Evolutionary conservation across 768 basidiomycete species (phyloP), one percentile per base, ranked within the genome.

Genomic region (Termitomyces sp.): DNA sequence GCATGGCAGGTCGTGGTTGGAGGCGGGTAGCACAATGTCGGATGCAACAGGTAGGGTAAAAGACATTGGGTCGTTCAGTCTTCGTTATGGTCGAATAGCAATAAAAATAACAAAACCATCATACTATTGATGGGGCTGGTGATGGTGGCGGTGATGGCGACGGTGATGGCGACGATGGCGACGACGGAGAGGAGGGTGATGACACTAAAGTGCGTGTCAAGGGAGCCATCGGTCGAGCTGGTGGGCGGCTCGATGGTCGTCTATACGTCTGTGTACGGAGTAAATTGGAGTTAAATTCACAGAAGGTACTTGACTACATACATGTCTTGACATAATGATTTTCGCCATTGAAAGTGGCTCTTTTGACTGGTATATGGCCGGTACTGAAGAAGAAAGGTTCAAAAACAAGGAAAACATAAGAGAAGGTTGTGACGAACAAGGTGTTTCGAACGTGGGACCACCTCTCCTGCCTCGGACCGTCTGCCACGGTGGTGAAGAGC

Each of bases 261-360:
- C 65, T 57, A 38, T 64, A 66, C 22, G 65, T 66, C 65, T 66
- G 56, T 28, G 4, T 4, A 8, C 1, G 45, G 20, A 26, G 20
- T 13, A 12, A 47, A 20, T 26, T 32, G 58, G 12, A 53, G 40
- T 10, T 28, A 18, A 36, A 6, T 13, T 36, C 28, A 42, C 38
- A 13, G 7, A 14, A 20, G 30, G 6, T 5, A 18, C 45, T 28
- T 8, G 48, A 26, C 4, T 26, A 65, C 78, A 46, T 64, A 80
- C 78, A 69, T 80, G 78, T 66, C 78, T 76, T 30, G 78, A 79
- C 79, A 80, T 80, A 61, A 80, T 80, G 58, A 80, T 73, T 65
- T 80, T 80, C 35, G 78, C 78, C 78, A 80, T 80, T 8, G 79
- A 80, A 43, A 75, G 62, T 47, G 78, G 78, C 38, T 72, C 69